phyloP scores from a whole-genome alignment of 306 rosid species.

The Oemleria cerasiformis region DNA sequence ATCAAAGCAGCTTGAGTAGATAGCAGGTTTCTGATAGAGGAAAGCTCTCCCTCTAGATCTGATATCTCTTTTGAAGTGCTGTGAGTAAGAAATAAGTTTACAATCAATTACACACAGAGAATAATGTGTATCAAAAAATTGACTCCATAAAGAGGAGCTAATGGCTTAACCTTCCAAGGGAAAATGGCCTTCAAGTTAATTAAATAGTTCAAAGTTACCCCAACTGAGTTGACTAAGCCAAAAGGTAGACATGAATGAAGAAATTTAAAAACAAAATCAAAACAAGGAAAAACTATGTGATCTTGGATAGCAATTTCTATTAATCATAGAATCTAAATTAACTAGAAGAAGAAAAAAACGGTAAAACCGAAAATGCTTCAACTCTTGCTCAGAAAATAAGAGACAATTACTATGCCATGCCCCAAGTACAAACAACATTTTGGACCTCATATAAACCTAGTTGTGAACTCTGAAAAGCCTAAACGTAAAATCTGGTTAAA shows the following conservation, averaged over 20 bases:
- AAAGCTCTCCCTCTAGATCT: conserved; percentile 93
- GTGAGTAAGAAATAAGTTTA: conserved; percentile 40
- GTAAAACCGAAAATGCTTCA: not conserved
- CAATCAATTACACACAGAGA: not conserved
- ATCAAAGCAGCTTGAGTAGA: conserved; percentile 95
- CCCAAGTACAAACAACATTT: not conserved
- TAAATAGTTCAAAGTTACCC: not conserved
- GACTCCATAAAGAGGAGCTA: not conserved
- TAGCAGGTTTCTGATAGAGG: conserved; percentile 88
- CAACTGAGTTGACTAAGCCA: not conserved
- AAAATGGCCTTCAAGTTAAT: not conserved
- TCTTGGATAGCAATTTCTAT: not conserved
- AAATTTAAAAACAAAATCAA: not conserved
- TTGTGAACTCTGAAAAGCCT: not conserved
- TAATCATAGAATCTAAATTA: not conserved
- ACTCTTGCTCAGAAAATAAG: not conserved
- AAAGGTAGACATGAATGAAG: not conserved
- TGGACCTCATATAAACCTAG: not conserved
- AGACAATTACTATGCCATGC: not conserved
- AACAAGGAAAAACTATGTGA: not conserved
- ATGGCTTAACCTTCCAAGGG: not conserved
- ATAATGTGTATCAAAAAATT: not conserved
- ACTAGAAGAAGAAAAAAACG: not conserved
- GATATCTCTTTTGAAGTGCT: conserved; percentile 99
- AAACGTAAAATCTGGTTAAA: not conserved